These are phyloP conservation scores for Hymenoscyphus fraxineus DNA, from an alignment of 2,329 filamentous ascomycete genomes.

Conservation along the genomic window DNA sequence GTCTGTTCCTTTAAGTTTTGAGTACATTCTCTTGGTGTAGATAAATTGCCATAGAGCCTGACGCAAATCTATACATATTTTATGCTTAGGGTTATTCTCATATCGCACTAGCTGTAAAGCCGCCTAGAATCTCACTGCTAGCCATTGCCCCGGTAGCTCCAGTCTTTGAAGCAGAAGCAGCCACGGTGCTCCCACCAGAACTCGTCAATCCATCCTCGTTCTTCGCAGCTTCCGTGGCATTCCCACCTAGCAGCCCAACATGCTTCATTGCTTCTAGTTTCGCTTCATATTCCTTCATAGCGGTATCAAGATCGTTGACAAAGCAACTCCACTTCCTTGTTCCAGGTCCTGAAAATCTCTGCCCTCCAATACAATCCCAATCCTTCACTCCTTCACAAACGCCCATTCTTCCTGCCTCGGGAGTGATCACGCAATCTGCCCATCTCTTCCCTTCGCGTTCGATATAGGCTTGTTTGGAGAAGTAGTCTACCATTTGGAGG, in stretches of 20 bases:
- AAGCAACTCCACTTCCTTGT: conserved; percentile 27
- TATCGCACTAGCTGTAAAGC: conserved; percentile 16
- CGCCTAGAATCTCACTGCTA: conserved; percentile 14
- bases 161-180: no score
- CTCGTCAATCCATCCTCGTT: conserved; percentile 9
- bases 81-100: no score
- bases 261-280: background rate
- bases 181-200: background rate
- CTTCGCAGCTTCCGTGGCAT: background rate
- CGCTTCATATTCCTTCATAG: conserved; percentile 8
- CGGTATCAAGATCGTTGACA: conserved; percentile 8
- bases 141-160: conserved; percentile 1
- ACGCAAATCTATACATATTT: no score
- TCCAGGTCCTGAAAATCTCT: conserved; percentile 25
- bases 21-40: background rate
- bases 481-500: conserved; percentile 28
- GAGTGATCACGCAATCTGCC: conserved; percentile 29
- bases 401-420: conserved; percentile 25
- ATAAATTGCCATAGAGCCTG: no score
- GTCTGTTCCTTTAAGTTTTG: background rate
- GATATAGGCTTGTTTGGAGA: conserved; percentile 24
- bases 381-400: conserved; percentile 21
- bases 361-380: conserved; percentile 20
- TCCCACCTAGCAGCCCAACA: background rate
- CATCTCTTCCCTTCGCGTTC: conserved; percentile 24